phyloP scores from a whole-genome alignment of 2,329 filamentous ascomycete species.

The Zymoseptoria crescenta region DNA sequence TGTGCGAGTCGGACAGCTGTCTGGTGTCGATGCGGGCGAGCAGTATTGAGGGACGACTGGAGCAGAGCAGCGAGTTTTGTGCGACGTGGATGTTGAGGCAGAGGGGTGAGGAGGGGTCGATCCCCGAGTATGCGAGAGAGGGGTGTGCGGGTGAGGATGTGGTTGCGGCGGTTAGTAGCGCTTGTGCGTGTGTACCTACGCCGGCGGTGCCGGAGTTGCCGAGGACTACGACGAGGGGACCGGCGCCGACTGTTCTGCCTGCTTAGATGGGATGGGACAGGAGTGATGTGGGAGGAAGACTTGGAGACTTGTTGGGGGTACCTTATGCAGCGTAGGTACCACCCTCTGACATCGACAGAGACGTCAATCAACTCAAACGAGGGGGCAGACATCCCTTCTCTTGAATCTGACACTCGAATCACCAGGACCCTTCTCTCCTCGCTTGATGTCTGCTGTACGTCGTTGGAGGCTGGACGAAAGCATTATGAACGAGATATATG shows the following conservation, averaged over 20 bases:
- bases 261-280: neutral
- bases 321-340: neutral
- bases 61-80: slow-evolving; percentile 15
- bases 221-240: slow-evolving; percentile 12
- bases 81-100: slow-evolving; percentile 11
- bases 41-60: slow-evolving; percentile 10
- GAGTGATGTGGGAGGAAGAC: neutral
- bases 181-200: slow-evolving; percentile 17
- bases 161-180: slow-evolving; percentile 14
- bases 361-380: neutral
- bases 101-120: slow-evolving; percentile 9
- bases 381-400: too few relatives aligned
- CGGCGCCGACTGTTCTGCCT: slow-evolving; percentile 12
- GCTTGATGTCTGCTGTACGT: too few relatives aligned
- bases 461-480: too few relatives aligned
- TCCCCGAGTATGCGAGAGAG: slow-evolving; percentile 13
- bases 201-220: slow-evolving; percentile 14
- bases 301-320: neutral
- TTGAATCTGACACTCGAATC: too few relatives aligned
- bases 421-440: too few relatives aligned
- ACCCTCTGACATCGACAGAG: neutral
- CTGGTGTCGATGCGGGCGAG: slow-evolving; percentile 8
- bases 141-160: slow-evolving; percentile 12
- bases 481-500: too few relatives aligned
- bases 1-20: slow-evolving; percentile 12